Evolutionary conservation across 306 rosid species (phyloP).

Genomic region (Oxytropis ochrocephala): DNA sequence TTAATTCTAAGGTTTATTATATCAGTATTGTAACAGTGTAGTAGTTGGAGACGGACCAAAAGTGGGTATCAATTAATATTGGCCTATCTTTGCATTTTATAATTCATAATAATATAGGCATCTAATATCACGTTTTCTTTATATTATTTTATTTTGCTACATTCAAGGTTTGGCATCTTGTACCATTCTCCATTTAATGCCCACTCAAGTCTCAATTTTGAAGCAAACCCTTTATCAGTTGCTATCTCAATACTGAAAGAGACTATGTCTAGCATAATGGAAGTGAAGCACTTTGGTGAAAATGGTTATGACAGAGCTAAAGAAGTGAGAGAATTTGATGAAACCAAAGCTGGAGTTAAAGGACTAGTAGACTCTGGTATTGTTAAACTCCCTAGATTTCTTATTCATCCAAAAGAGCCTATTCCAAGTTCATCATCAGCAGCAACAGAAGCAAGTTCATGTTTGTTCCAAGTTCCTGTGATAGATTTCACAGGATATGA

Average conservation of each 20-base stretch:
- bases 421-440: neutral
- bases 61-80: constrained; percentile 34
- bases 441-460: neutral
- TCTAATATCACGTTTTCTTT: neutral
- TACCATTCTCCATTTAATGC: constrained; percentile 22
- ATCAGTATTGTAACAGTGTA: neutral
- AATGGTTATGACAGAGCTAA: constrained; percentile 45
- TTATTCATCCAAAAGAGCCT: constrained; percentile 44
- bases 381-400: constrained; percentile 50
- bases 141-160: neutral
- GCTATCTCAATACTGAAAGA: neutral
- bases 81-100: constrained; percentile 21
- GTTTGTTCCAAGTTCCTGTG: constrained; percentile 42
- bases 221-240: neutral
- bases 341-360: constrained; percentile 66
- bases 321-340: constrained; percentile 65
- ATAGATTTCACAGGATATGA: constrained; percentile 47
- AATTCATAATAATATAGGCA: constrained; percentile 17
- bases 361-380: constrained; percentile 64
- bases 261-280: constrained; percentile 16
- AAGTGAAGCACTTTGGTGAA: neutral
- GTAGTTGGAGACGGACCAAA: constrained; percentile 15
- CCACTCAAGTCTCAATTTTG: constrained; percentile 19
- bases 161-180: constrained; percentile 32
- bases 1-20: constrained; percentile 7